Conservation (phyloP, 176 grass and related monocot species). For the Eragrostis nindensis region DNA sequence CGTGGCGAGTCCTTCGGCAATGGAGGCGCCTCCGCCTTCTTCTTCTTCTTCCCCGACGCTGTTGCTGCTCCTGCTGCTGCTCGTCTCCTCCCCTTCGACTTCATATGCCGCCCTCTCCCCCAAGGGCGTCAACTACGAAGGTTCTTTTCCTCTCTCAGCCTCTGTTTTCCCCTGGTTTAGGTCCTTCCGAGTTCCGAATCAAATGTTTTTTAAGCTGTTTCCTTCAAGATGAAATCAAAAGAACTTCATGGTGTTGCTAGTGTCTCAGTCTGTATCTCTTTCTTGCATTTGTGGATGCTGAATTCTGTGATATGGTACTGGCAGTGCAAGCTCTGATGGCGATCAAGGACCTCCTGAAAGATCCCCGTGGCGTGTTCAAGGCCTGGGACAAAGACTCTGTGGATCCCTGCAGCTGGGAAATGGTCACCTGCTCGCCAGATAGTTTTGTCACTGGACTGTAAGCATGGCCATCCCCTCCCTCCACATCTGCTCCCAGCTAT, state of each 20-base stretch:
- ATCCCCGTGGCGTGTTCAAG: constrained; percentile 75
- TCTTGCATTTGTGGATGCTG: constrained; percentile 4
- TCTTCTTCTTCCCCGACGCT: background rate
- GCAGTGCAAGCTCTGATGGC: constrained; percentile 84
- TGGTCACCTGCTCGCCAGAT: constrained; percentile 72
- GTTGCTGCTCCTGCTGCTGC: background rate
- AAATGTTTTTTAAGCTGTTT: background rate
- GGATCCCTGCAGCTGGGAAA: constrained; percentile 90
- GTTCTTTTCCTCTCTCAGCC: constrained; percentile 15
- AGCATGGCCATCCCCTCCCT: background rate
- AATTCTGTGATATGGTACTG: background rate
- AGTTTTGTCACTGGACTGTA: constrained; percentile 68
- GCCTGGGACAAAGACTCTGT: constrained; percentile 88
- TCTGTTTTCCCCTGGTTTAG: background rate
- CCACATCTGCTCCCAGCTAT: background rate
- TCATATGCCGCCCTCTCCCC: constrained; percentile 64
- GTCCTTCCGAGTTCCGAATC: background rate
- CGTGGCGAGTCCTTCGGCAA: constrained; percentile 18
- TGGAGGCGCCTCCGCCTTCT: constrained; percentile 35
- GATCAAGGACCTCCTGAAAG: constrained; percentile 81
- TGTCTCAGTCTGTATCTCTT: background rate
- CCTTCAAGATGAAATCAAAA: constrained; percentile 8
- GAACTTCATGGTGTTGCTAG: background rate
- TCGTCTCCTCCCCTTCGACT: constrained; percentile 46
- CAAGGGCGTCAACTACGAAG: constrained; percentile 96